Evolutionary conservation across 768 basidiomycete species (phyloP).

Genomic region (Amanita phalloides): DNA sequence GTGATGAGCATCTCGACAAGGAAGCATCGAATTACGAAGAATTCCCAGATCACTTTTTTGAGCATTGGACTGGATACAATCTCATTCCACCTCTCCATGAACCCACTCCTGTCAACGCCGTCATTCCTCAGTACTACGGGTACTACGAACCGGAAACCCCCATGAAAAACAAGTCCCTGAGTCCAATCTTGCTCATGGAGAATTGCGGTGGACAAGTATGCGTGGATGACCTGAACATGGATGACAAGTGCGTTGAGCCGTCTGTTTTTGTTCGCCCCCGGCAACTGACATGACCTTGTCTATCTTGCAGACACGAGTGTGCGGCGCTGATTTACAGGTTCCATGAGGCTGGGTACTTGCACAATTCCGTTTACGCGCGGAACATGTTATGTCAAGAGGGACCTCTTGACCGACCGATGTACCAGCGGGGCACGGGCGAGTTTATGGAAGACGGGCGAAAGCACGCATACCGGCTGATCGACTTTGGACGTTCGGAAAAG

Average conservation of each 20-base stretch:
- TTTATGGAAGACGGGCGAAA: neutral
- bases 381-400: conserved; percentile 29
- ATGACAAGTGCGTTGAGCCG: conserved; percentile 23
- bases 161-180: conserved; percentile 15
- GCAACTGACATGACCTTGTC: no score
- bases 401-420: conserved; percentile 12
- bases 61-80: conserved; percentile 42
- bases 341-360: conserved; percentile 24
- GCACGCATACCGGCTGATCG: neutral
- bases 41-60: conserved; percentile 33
- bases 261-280: neutral
- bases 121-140: conserved; percentile 58
- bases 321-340: conserved; percentile 25
- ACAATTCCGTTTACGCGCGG: conserved; percentile 24
- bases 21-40: conserved; percentile 35
- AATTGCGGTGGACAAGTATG: conserved; percentile 25
- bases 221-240: conserved; percentile 16
- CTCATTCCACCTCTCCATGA: conserved; percentile 27
- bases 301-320: conserved; percentile 24
- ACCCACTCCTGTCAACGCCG: conserved; percentile 35
- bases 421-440: neutral
- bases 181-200: conserved; percentile 33
- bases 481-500: neutral
- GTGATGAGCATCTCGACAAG: conserved; percentile 23
- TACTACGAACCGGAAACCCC: conserved; percentile 28